phyloP scores from a whole-genome alignment of 2,329 filamentous ascomycete species.

The Cordyceps cateniannulata region DNA sequence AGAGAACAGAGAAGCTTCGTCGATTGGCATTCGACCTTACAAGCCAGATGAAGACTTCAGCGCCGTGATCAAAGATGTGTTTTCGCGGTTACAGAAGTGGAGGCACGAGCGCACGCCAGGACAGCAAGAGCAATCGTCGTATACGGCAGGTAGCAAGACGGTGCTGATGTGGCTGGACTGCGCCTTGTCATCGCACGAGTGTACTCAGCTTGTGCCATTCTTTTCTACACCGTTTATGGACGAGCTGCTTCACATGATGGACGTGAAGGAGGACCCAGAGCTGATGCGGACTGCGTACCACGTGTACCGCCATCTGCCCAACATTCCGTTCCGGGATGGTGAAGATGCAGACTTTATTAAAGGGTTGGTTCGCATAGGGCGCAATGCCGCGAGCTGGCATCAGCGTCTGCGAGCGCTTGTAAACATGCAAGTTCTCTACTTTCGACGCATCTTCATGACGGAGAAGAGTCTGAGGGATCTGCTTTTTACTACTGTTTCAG shows the following conservation, averaged over 20 bases:
- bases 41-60: constrained; percentile 68
- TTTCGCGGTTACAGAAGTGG: constrained; percentile 78
- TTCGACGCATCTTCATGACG: constrained; percentile 88
- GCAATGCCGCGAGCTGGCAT: constrained; percentile 82
- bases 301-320: constrained; percentile 92
- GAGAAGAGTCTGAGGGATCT: constrained; percentile 65
- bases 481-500: constrained; percentile 87
- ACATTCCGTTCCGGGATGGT: constrained; percentile 83
- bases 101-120: constrained; percentile 75
- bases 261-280: constrained; percentile 96
- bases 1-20: constrained; percentile 70
- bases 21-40: constrained; percentile 81
- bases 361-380: constrained; percentile 81
- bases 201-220: constrained; percentile 82
- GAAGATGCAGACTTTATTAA: constrained; percentile 81
- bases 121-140: constrained; percentile 87
- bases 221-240: constrained; percentile 87
- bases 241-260: constrained; percentile 98
- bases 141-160: constrained; percentile 94
- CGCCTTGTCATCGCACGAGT: constrained; percentile 86
- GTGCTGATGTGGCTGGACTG: constrained; percentile 92
- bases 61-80: constrained; percentile 65
- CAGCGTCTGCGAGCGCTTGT: constrained; percentile 90
- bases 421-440: constrained; percentile 98
- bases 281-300: constrained; percentile 91